A percentile compares a stretch with the other conserved stretches of the same genome.
Evolutionary conservation across 345 rosid genomes (phyloP).

Genomic region (Citrus trifoliata): DNA sequence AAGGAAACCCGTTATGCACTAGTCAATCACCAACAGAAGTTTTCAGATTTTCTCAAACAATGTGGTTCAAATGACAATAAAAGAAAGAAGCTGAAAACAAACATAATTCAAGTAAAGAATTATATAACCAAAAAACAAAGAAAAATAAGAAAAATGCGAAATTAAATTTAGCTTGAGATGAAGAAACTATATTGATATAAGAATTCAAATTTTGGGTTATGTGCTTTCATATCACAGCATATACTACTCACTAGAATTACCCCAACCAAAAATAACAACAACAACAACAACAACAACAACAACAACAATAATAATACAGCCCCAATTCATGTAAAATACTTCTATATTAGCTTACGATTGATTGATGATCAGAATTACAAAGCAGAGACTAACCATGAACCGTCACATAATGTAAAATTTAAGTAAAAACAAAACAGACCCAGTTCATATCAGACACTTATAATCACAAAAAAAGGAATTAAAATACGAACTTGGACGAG

Average conservation of each 20-base stretch:
- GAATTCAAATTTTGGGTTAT: neutral
- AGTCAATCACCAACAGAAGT: neutral
- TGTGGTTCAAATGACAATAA: neutral
- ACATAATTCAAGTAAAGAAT: constrained; percentile 5
- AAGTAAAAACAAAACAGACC: neutral
- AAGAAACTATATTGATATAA: neutral
- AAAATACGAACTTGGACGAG: neutral
- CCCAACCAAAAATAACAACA: neutral
- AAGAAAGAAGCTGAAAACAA: neutral
- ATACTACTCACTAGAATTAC: neutral
- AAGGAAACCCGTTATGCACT: neutral
- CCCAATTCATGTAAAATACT: neutral
- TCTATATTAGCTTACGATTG: neutral
- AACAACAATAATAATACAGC: neutral
- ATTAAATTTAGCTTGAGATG: neutral
- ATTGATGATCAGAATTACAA: neutral
- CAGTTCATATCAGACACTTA: neutral
- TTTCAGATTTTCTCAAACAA: neutral
- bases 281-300: neutral
- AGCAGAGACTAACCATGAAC: neutral
- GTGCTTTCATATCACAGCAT: neutral
- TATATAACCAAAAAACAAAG: neutral
- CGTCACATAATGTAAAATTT: neutral
- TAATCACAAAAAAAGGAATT: neutral
- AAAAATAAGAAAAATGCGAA: neutral